These are phyloP conservation scores for Annulohypoxylon stygium DNA, from an alignment of 495 filamentous ascomycete genomes.

Conservation along the genomic window DNA sequence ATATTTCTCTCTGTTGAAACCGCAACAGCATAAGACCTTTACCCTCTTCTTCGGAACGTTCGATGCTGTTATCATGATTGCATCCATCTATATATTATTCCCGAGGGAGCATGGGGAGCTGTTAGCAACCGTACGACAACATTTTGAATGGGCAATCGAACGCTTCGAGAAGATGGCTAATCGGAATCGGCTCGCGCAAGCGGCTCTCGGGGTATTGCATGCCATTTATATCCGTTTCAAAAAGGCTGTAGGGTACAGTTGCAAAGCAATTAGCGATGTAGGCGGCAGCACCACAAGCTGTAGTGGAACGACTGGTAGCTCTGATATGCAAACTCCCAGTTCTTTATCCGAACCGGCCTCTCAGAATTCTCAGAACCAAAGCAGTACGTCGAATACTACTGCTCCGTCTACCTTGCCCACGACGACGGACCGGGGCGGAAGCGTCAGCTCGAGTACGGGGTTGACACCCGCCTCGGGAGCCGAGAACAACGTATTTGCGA, in stretches of 20 bases:
- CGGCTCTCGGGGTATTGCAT: slow-evolving; percentile 64
- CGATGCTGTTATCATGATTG: slow-evolving; percentile 71
- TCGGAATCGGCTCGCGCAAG: slow-evolving; percentile 64
- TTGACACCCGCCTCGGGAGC: slow-evolving; percentile 38
- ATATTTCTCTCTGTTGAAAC: slow-evolving; percentile 63
- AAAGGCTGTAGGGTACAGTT: slow-evolving; percentile 54
- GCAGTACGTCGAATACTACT: slow-evolving; percentile 22
- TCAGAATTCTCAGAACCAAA: slow-evolving; percentile 40
- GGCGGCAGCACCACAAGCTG: slow-evolving; percentile 26
- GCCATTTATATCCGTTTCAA: slow-evolving; percentile 62
- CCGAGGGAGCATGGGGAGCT: slow-evolving; percentile 61
- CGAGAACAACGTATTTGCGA: slow-evolving; percentile 39
- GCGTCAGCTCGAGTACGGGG: slow-evolving; percentile 35
- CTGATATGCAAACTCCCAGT: slow-evolving; percentile 46
- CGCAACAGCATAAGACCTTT: slow-evolving; percentile 67
- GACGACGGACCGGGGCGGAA: slow-evolving; percentile 32
- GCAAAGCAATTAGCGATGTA: slow-evolving; percentile 27
- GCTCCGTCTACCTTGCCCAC: slow-evolving; percentile 23
- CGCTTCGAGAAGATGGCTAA: slow-evolving; percentile 64
- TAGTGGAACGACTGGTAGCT: slow-evolving; percentile 26
- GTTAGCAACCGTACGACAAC: slow-evolving; percentile 59
- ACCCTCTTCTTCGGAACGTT: slow-evolving; percentile 70
- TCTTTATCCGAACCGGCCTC: slow-evolving; percentile 36
- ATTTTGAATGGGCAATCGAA: slow-evolving; percentile 67
- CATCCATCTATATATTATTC: slow-evolving; percentile 69